Base-by-base conservation (phyloP, 371 early-diverging fungal species). In the Umbelopsis sp. region DNA sequence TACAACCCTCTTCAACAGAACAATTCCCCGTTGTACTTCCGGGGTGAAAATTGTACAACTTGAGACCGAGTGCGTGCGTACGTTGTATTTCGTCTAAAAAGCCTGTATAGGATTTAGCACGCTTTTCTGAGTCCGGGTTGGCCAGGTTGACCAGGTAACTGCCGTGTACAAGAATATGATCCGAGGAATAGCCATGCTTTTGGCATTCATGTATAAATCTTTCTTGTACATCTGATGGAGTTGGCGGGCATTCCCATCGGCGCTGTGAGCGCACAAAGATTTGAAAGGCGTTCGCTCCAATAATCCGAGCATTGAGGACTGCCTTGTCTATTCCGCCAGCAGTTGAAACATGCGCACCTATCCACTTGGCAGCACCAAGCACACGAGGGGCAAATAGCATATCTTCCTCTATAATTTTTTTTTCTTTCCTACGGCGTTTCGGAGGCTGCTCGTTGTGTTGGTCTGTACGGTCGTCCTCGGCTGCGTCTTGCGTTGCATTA, bases 71-170 rank as follows among this genome's bases (percentile, higher is more conserved):
- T 20, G 65, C 48, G 16, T 86, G 78, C 67, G 89, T 90, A 67
- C 90, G 67, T 46, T 74, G 73, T 44, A 91, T 69, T 66, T 91
- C 92, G 68, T 91, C 90, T 20, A 87, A 44, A 64, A 90, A 80
- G 48, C 70, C 77, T 14, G 74, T 63, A 64, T 79, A 81, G 8
- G 75, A 71, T 70, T 79, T 81, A 44, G 76, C 74, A 18, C 74
- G 53, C 65, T 78, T 80, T 41, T 77, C 83, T 24, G 67, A 63
- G 66, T 87, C 87, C 0, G 81, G 82, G 74, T 85, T 86, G 2
- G 83, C 90, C 12, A 91, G 67, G 72, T 91, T 91, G 35, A 89
- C 80, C n/a, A 91, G 76, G 70, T 91, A 91, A 29, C 80, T 81
- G 4, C 87, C 90, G 71, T 91, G 92, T 6, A 90, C 90, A 11